Evolutionary conservation across 768 basidiomycete genomes (phyloP).

Genomic region (Lyophyllum semitale): DNA sequence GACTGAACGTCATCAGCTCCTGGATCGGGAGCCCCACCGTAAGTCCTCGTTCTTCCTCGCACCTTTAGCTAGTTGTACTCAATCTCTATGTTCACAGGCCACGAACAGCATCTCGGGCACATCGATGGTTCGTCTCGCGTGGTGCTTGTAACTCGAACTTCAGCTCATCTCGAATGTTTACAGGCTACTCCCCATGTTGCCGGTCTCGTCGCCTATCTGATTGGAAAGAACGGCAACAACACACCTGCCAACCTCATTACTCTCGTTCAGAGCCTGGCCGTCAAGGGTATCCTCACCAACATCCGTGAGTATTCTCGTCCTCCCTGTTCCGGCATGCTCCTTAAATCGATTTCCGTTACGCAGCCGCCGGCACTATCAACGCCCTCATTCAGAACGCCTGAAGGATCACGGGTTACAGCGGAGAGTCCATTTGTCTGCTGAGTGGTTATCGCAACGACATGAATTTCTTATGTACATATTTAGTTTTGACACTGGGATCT

Average conservation of each 20-base stretch:
- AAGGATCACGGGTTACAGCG: too few species aligned
- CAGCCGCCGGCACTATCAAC: too few species aligned
- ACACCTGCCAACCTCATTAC: constrained; percentile 30
- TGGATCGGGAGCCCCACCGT: not conserved
- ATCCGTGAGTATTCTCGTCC: constrained; percentile 31
- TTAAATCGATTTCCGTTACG: too few species aligned
- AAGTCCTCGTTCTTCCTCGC: too few species aligned
- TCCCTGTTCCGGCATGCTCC: too few species aligned
- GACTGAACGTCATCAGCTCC: not conserved
- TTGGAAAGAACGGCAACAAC: constrained; percentile 29
- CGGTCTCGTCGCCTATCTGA: constrained; percentile 40
- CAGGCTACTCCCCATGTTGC: constrained; percentile 41
- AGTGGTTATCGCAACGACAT: too few species aligned
- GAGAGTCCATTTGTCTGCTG: too few species aligned
- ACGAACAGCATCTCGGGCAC: constrained; percentile 27
- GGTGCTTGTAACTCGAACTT: not conserved
- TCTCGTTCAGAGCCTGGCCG: constrained; percentile 25
- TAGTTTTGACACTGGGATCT: too few species aligned
- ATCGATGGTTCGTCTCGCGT: constrained; percentile 24
- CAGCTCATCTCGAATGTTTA: not conserved
- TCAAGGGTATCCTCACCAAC: constrained; percentile 29
- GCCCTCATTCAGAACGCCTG: too few species aligned
- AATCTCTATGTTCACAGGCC: constrained; percentile 17
- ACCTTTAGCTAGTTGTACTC: too few species aligned
- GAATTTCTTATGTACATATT: too few species aligned